Conservation (phyloP, 306 rosid species). For the Prunus campanulata region DNA sequence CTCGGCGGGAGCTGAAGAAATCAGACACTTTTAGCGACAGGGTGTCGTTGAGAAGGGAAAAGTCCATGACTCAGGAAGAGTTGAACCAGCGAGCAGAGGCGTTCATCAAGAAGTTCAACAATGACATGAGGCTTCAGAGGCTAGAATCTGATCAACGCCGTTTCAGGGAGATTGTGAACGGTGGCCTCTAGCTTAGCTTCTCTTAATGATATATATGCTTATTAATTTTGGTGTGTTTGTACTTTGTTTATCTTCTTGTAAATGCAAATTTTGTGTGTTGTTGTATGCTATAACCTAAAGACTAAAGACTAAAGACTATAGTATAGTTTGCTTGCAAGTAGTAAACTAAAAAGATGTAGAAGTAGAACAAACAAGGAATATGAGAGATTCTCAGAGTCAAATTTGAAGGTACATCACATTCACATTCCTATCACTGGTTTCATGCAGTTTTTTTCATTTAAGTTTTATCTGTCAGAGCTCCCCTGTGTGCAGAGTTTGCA, state of each 20-base stretch:
- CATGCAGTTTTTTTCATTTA: no score
- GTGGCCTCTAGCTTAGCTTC: slow-evolving; percentile 23
- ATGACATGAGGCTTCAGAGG: slow-evolving; percentile 65
- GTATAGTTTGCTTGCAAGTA: background rate
- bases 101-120: slow-evolving; percentile 57
- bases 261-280: background rate
- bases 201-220: background rate
- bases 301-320: no score
- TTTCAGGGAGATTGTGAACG: slow-evolving; percentile 44
- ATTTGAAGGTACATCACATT: background rate
- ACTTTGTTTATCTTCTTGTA: background rate
- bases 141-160: slow-evolving; percentile 76
- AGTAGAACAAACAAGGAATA: background rate
- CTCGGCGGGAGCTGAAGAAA: slow-evolving; percentile 54
- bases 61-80: slow-evolving; percentile 73
- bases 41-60: slow-evolving; percentile 52
- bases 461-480: background rate
- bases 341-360: no score
- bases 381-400: background rate
- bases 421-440: no score
- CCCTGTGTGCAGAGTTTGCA: no score
- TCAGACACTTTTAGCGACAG: slow-evolving; percentile 66
- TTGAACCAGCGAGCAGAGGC: slow-evolving; percentile 59
- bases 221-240: background rate
- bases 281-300: background rate